A percentile compares a stretch with the other conserved stretches of the same genome.
Evolutionary conservation across 192 early-diverging fungal species (phyloP).

Genomic region (Coemansia sp.): DNA sequence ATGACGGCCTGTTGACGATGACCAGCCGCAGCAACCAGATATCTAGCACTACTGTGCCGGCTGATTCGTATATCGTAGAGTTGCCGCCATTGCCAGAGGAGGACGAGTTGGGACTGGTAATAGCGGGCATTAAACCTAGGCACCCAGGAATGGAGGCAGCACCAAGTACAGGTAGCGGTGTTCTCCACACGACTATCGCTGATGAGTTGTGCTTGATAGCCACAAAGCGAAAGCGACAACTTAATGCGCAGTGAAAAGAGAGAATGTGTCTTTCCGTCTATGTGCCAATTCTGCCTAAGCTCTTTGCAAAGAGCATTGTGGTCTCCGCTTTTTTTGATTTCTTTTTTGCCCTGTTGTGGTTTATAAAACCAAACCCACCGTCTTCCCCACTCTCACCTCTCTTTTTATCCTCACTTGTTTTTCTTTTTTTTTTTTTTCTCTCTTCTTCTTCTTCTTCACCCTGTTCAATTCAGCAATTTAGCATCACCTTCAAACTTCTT

Average conservation of each 20-base stretch:
- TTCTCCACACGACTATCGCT: background rate
- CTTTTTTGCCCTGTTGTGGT: background rate
- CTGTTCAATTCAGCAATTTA: background rate
- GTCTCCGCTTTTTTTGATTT: no score
- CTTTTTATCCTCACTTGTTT: background rate
- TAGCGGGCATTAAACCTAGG: background rate
- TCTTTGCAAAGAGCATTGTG: background rate
- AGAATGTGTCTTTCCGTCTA: background rate
- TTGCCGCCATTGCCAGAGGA: background rate
- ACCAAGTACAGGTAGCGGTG: background rate
- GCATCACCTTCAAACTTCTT: background rate
- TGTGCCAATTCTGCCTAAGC: background rate
- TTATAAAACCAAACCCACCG: no score
- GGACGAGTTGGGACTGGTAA: background rate
- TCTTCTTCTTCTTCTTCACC: background rate
- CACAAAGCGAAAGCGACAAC: background rate
- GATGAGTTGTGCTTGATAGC: constrained; percentile 11
- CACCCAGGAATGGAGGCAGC: background rate
- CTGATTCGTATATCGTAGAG: background rate
- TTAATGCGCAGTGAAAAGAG: background rate
- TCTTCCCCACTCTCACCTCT: background rate
- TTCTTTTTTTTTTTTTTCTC: background rate
- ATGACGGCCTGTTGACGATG: background rate
- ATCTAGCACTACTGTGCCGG: background rate
- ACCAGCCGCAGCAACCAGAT: background rate